Percentiles rank a stretch among this genome's conserved stretches.
Evolutionary conservation across 2,329 filamentous ascomycete species (phyloP).

Genomic region (Penicillium oxalicum): DNA sequence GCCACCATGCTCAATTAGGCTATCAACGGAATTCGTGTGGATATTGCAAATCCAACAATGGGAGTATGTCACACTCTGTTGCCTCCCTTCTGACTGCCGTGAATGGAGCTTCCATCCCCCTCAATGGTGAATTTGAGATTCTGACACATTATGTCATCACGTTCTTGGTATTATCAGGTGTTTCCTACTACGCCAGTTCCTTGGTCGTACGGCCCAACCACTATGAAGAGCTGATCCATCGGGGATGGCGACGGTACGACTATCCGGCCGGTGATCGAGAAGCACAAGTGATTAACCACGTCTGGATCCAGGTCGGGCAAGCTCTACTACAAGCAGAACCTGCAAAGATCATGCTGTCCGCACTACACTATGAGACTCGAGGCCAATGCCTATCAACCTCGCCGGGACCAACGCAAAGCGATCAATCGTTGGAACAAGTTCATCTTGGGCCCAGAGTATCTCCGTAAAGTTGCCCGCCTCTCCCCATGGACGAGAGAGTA

Average conservation of each 20-base stretch:
- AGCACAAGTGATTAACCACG: too few relatives aligned
- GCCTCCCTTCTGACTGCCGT: not conserved
- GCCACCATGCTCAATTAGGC: conserved; percentile 23
- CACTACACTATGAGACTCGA: conserved; percentile 58
- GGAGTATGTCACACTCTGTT: conserved; percentile 35
- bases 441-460: conserved; percentile 44
- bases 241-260: conserved; percentile 45
- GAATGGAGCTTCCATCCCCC: not conserved
- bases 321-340: conserved; percentile 50
- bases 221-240: conserved; percentile 45
- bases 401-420: conserved; percentile 43
- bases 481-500: conserved; percentile 43
- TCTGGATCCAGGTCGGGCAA: conserved; percentile 38
- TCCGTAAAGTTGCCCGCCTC: conserved; percentile 40
- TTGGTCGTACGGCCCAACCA: conserved; percentile 40
- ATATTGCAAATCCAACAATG: conserved; percentile 43
- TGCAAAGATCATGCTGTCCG: conserved; percentile 77
- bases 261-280: too few relatives aligned
- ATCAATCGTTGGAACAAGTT: conserved; percentile 46
- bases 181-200: conserved; percentile 44
- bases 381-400: conserved; percentile 39
- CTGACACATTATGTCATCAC: conserved; percentile 14
- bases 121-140: conserved; percentile 6
- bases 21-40: conserved; percentile 45
- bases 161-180: conserved; percentile 26